Evolutionary conservation across 1,284 basidiomycete species (phyloP), one percentile per base, ranked within the genome.

Genomic region (Anthracocystis walkeri): DNA sequence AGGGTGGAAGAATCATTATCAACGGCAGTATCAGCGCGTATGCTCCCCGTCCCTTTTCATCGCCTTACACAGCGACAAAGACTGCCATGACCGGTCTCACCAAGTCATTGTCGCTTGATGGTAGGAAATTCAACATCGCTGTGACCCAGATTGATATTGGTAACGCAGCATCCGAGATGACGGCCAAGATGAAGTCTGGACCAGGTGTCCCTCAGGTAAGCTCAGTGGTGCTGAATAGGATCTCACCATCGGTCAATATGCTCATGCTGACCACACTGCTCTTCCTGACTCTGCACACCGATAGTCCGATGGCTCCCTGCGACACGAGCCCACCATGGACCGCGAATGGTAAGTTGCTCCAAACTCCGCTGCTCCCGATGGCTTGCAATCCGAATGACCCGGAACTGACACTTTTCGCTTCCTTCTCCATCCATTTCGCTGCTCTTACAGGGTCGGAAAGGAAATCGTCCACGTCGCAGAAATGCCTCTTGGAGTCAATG

Each of bases 111-210:
- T 69, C 76, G 33, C 64, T 81, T 7, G 79, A 81, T 21, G 79
- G 79, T 14, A 56, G 79, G 25, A 64, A 61, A 56, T 65, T 60
- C 63, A 65, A 73, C 61, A 81, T 81, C 35, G 70, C 75, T 20
- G 74, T 79, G 8, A 75, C 74, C 14, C 79, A 81, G 56, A 75
- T 81, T 42, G 79, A 81, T 35, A 58, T 81, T 7, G 79, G 79
- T 5, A 81, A 81, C 38, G 79, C 78, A 14, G 70, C 72, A 5
- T 80, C 78, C 11, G 75, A 75, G 29, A 79, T 81, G 77, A 78
- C 78, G 25, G 42, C 55, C 4, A 66, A 68, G 46, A 80, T 80
- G 76, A 68, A 68, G 27, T 16, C 45, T 3, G 78, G 78, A 3
- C 65, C 76, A 11, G 78, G 78, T 40, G 72, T 76, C 10, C 63